phyloP scores from a whole-genome alignment of 257 asterid species.

The Solanum neorickii region DNA sequence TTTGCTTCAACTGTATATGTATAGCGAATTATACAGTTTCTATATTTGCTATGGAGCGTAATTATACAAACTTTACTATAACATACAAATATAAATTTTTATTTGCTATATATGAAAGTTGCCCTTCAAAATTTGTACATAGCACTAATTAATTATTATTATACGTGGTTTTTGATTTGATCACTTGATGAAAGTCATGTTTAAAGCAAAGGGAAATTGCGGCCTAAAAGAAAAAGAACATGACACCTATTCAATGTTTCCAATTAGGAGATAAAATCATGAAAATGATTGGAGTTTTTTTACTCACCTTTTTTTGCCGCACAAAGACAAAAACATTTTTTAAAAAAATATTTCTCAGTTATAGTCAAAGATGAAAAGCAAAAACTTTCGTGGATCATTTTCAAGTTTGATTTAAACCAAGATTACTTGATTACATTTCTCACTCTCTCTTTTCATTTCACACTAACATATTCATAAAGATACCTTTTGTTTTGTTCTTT shows the following conservation, averaged over 20 bases:
- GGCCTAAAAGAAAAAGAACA: not conserved
- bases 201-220: not conserved
- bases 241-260: not conserved
- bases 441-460: not conserved
- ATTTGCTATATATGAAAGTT: too few relatives aligned
- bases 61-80: too few relatives aligned
- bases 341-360: not conserved
- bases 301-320: not conserved
- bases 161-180: not conserved
- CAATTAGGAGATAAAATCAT: not conserved
- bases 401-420: not conserved
- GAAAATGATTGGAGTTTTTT: not conserved
- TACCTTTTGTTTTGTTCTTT: not conserved
- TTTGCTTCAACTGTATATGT: too few relatives aligned
- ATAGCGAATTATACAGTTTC: too few relatives aligned
- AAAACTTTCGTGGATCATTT: not conserved
- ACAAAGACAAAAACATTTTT: not conserved
- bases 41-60: too few relatives aligned
- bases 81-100: too few relatives aligned
- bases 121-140: too few relatives aligned
- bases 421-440: not conserved
- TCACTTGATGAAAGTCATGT: not conserved
- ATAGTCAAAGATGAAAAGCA: not conserved
- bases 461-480: not conserved
- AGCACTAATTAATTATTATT: not conserved